Evolutionary conservation across 345 rosid genomes (phyloP), one percentile per base, ranked within the genome.

Genomic region (Syzygium oleosum): DNA sequence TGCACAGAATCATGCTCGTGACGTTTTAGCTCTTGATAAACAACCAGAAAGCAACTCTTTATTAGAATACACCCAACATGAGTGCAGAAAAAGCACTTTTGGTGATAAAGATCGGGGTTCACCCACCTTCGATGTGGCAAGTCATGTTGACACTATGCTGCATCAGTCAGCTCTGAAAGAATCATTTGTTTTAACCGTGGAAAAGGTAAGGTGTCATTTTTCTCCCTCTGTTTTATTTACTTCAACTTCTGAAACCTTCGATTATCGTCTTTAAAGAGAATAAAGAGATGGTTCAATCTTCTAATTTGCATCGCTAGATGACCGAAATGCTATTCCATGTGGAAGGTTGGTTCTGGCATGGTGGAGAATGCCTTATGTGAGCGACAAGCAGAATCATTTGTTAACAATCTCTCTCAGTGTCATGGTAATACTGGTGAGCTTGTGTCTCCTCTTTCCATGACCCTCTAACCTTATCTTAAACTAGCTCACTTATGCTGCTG

Each of bases 161-260:
- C 85, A 88, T 90, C 87, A 88, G 52, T 83, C 89, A 54, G 85
- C 86, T 16, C 84, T 86, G 86, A 90, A 87, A 86, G 85, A 79
- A 86, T 87, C 90, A 43, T 77, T 77, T 63, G 87, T 84, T 89
- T 87, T 85, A 22, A 49, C 85, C 34, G 52, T 53, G 38, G 84
- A 86, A 38, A 87, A 90, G 94, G 97, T 94, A 91, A 90, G 38
- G 29, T 23, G 55, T 86, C 49, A 3, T 83, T 43, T 13, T 85
- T 86, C 27, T 25, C 23, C 58, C 43, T 58, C 49, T 73, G 27
- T 19, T 73, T 34, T 34, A 68, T 34, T 73, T 25, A 73, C 10
- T 9, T 41, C 13, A 43, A 22, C 84, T 25, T 87, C 51, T 9
- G 51, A 38, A 80, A 51, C 51, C 52, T 56, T 56, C 13, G 17